phyloP scores from a whole-genome alignment of 1,139 yeast genomes.

The Trichomonascaceae sp. region DNA sequence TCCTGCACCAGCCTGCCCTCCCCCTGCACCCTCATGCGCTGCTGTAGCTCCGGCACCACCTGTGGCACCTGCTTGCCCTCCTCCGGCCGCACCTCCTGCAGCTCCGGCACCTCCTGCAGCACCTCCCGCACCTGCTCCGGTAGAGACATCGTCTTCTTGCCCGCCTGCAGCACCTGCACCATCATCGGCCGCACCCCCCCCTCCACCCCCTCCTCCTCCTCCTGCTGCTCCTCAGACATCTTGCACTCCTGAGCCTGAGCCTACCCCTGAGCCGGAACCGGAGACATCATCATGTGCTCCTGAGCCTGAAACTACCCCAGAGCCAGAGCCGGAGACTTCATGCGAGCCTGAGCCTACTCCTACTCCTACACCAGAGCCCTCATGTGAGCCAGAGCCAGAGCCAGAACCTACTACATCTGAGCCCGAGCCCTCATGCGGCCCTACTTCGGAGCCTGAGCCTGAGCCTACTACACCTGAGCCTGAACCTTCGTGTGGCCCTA shows the following conservation, averaged over 20 bases:
- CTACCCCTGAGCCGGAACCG: slow-evolving; percentile 11
- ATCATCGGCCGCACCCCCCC: slow-evolving; percentile 10
- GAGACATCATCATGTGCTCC: slow-evolving; percentile 6
- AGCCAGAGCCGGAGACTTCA: slow-evolving; percentile 4
- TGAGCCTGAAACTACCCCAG: slow-evolving; percentile 9
- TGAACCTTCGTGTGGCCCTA: slow-evolving; percentile 1
- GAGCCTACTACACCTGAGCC: slow-evolving; percentile 12
- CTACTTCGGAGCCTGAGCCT: slow-evolving; percentile 9
- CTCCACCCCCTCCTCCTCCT: slow-evolving; percentile 10
- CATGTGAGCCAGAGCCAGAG: slow-evolving; percentile 2
- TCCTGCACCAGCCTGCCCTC: slow-evolving; percentile 10
- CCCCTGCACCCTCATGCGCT: slow-evolving; percentile 11
- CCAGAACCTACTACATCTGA: background rate
- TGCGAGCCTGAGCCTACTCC: slow-evolving; percentile 7
- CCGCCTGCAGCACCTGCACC: slow-evolving; percentile 7
- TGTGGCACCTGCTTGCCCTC: slow-evolving; percentile 11
- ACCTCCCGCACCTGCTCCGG: background rate
- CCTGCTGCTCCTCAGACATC: slow-evolving; percentile 12
- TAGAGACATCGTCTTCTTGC: background rate
- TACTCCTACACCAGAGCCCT: slow-evolving; percentile 10
- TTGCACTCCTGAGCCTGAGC: slow-evolving; percentile 10
- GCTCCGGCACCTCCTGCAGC: slow-evolving; percentile 12
- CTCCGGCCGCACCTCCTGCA: slow-evolving; percentile 8
- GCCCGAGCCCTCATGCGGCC: background rate
- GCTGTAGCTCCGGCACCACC: slow-evolving; percentile 11